phyloP scores from a whole-genome alignment of 2,329 filamentous ascomycete species.

The Alternaria sp. region DNA sequence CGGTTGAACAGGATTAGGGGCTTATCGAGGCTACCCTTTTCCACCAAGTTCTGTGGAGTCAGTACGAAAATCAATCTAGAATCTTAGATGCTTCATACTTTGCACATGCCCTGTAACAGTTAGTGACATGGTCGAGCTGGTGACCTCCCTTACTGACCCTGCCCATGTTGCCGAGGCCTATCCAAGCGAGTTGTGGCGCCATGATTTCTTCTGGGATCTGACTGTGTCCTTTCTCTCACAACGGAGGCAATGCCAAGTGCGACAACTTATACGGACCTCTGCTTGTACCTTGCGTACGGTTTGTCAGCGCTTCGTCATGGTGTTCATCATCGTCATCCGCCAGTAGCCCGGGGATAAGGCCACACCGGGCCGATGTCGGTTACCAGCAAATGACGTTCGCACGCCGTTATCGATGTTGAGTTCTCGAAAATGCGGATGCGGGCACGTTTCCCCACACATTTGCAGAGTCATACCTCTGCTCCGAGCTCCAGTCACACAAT shows the following conservation, averaged over 20 bases:
- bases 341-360: conserved; percentile 3
- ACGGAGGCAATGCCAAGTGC: neutral
- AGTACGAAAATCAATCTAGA: neutral
- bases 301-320: conserved; percentile 5
- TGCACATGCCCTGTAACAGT: conserved; percentile 73
- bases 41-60: conserved; percentile 69
- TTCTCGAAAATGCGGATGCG: conserved; percentile 4
- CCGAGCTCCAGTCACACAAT: neutral
- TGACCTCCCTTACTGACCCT: conserved; percentile 59
- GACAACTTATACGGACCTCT: neutral
- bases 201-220: conserved; percentile 30
- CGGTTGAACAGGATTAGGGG: conserved; percentile 84
- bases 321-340: conserved; percentile 1
- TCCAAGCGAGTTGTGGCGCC: conserved; percentile 70
- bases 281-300: neutral
- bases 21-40: conserved; percentile 73
- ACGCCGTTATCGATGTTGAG: conserved; percentile 5
- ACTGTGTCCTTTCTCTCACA: neutral
- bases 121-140: conserved; percentile 2
- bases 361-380: conserved; percentile 19
- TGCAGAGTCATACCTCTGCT: conserved; percentile 12
- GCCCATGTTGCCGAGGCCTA: conserved; percentile 89
- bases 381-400: conserved; percentile 22
- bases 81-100: neutral
- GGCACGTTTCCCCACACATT: conserved; percentile 7